Percentiles rank a stretch among this genome's conserved stretches.
Conservation (phyloP, 2,329 filamentous ascomycete species). For the Fusarium sacchari region DNA sequence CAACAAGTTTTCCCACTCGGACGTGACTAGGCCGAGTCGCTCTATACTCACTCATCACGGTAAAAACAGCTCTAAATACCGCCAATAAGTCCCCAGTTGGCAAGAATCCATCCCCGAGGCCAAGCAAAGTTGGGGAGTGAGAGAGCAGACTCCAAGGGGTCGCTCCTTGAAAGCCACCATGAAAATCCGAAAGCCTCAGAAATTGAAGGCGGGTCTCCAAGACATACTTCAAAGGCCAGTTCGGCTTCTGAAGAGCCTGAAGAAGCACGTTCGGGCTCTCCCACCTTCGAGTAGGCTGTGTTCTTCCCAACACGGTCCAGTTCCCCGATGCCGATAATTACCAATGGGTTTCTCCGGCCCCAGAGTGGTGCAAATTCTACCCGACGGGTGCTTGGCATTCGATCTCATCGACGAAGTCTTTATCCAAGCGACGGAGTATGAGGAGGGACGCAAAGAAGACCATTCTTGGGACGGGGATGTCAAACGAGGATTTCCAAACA, state of each 20-base stretch:
- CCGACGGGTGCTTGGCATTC: not conserved
- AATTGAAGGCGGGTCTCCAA: not conserved
- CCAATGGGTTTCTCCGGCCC: not conserved
- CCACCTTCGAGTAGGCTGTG: not conserved
- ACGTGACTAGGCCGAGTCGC: not conserved
- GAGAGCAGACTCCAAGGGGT: not conserved
- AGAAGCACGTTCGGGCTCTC: accelerated
- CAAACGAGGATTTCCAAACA: no score
- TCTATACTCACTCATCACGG: no score
- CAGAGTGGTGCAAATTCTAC: not conserved
- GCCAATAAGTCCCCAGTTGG: no score
- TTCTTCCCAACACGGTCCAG: not conserved
- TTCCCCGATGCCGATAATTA: not conserved
- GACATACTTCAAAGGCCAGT: accelerated
- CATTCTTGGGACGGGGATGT: accelerated
- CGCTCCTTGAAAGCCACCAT: not conserved
- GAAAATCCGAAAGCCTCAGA: not conserved
- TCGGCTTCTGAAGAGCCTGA: not conserved
- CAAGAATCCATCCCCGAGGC: not conserved
- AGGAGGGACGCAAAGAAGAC: accelerated
- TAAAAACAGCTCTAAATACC: not conserved
- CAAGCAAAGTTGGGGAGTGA: not conserved
- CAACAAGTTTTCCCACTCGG: accelerated
- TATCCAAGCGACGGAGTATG: not conserved
- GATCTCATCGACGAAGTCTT: not conserved